A percentile compares a stretch with the other conserved stretches of the same genome.
Evolutionary conservation across 1,139 yeast species (phyloP).

Genomic region (Geotrichum europaeum): DNA sequence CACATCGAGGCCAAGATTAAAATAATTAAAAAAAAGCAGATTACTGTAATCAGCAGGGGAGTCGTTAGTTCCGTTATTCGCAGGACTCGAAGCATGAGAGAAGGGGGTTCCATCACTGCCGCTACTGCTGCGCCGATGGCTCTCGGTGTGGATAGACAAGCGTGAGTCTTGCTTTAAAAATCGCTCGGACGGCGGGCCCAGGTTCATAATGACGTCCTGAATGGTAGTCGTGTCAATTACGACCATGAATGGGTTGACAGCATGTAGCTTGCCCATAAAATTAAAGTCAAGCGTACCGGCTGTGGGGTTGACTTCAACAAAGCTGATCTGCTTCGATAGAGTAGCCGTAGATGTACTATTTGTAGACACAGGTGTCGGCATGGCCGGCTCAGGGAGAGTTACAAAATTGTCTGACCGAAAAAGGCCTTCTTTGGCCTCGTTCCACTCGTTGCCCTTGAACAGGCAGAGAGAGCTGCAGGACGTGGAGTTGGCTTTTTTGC

Average conservation of each 20-base stretch:
- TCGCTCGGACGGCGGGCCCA: conserved; percentile 34
- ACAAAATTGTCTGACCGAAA: conserved; percentile 6
- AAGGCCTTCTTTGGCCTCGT: conserved; percentile 20
- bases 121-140: conserved; percentile 21
- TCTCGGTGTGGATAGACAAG: conserved; percentile 25
- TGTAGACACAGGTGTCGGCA: not conserved
- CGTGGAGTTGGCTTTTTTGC: conserved; percentile 14
- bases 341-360: not conserved
- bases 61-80: not conserved
- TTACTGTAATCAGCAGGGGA: not conserved
- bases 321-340: conserved; percentile 11
- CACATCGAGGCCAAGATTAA: conserved; percentile 30
- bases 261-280: conserved; percentile 22
- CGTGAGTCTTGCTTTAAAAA: conserved; percentile 31
- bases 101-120: conserved; percentile 17
- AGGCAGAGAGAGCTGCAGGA: conserved; percentile 29
- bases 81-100: conserved; percentile 1
- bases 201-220: conserved; percentile 29
- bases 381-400: not conserved
- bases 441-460: conserved; percentile 30
- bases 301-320: conserved; percentile 16
- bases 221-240: conserved; percentile 24
- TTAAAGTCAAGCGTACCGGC: conserved; percentile 15
- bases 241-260: conserved; percentile 16
- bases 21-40: conserved; percentile 31